A percentile compares a stretch with the other conserved stretches of the same genome.
These are phyloP conservation scores for Penicillium chermesinum DNA, from an alignment of 495 filamentous ascomycete species.

Conservation along the genomic window DNA sequence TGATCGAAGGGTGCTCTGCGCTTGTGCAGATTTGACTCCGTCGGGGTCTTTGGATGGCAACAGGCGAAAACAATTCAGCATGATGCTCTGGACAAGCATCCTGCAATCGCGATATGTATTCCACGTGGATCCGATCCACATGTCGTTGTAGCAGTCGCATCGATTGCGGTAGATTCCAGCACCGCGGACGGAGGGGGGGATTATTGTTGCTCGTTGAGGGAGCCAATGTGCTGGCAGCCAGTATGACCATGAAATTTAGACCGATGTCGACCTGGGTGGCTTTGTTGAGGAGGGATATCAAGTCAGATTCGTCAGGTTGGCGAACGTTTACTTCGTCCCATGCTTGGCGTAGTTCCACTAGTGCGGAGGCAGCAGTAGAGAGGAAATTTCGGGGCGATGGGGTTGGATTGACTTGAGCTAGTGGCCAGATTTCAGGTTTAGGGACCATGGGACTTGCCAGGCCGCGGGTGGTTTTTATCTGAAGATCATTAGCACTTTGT, in stretches of 20 bases:
- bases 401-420: slow-evolving; percentile 10
- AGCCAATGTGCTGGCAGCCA: slow-evolving; percentile 28
- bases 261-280: slow-evolving; percentile 26
- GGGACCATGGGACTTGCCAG: slow-evolving; percentile 20
- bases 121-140: slow-evolving; percentile 58
- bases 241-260: slow-evolving; percentile 25
- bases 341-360: slow-evolving; percentile 25
- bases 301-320: slow-evolving; percentile 6
- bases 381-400: slow-evolving; percentile 22
- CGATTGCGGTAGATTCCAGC: slow-evolving; percentile 43
- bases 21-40: background rate
- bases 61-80: slow-evolving; percentile 32
- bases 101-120: slow-evolving; percentile 59
- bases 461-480: slow-evolving; percentile 28
- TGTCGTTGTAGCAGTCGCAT: slow-evolving; percentile 55
- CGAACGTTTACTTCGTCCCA: slow-evolving; percentile 17
- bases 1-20: slow-evolving; percentile 18
- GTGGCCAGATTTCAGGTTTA: slow-evolving; percentile 26
- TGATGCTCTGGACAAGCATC: slow-evolving; percentile 50
- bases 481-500: too few species aligned
- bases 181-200: slow-evolving; percentile 30
- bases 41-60: slow-evolving; percentile 9
- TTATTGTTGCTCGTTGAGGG: slow-evolving; percentile 24
- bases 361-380: slow-evolving; percentile 15
- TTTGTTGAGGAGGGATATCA: slow-evolving; percentile 17